Conservation (phyloP, 1,284 basidiomycete species). For the Pseudozyma sp. region DNA sequence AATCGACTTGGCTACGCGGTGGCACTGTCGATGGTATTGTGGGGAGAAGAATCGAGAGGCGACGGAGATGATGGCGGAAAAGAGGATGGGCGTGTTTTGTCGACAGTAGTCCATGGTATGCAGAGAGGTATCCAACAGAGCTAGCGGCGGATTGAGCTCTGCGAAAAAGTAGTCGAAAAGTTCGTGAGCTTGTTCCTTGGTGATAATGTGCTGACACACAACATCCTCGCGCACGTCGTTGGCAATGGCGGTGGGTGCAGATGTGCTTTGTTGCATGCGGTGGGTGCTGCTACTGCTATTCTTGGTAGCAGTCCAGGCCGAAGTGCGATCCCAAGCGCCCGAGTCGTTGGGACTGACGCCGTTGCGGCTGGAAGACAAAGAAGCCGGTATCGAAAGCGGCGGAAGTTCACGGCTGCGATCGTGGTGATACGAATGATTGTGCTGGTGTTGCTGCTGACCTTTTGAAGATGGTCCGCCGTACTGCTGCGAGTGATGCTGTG, state of each 20-base stretch:
- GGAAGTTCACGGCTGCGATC: constrained; percentile 36
- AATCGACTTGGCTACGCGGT: constrained; percentile 76
- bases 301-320: constrained; percentile 26
- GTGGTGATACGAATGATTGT: constrained; percentile 17
- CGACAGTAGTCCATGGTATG: constrained; percentile 75
- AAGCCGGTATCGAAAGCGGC: constrained; percentile 20
- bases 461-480: constrained; percentile 7
- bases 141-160: constrained; percentile 58
- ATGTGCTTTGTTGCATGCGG: constrained; percentile 11
- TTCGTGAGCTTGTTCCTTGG: constrained; percentile 36
- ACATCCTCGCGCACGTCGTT: constrained; percentile 39
- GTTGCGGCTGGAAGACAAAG: constrained; percentile 16
- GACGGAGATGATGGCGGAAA: constrained; percentile 82
- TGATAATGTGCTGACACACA: constrained; percentile 36
- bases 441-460: background rate
- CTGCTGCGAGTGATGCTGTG: constrained; percentile 11
- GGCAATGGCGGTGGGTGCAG: constrained; percentile 11
- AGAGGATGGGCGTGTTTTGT: constrained; percentile 79
- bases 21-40: constrained; percentile 76
- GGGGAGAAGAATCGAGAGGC: constrained; percentile 85
- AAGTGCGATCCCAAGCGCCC: constrained; percentile 18
- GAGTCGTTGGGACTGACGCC: constrained; percentile 19
- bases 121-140: constrained; percentile 68
- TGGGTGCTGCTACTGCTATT: constrained; percentile 9
- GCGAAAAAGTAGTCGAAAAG: constrained; percentile 41